Percentiles rank a stretch among this genome's conserved stretches.
These are phyloP conservation scores for Diplosphaera chodatii DNA, from an alignment of 139 green algal genomes.

Conservation along the genomic window DNA sequence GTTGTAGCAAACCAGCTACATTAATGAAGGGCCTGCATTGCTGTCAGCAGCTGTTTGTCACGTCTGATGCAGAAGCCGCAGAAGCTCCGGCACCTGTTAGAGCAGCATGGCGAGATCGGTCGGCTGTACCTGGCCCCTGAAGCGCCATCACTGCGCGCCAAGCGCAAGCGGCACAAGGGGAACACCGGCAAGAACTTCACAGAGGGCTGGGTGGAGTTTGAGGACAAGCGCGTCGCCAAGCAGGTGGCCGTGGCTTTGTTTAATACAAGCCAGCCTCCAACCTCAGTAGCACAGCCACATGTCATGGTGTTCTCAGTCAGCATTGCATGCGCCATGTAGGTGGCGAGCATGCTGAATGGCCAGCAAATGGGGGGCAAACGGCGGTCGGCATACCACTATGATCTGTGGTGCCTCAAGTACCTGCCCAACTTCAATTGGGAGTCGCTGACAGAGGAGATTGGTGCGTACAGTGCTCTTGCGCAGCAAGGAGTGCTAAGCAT, in stretches of 20 bases:
- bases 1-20: neutral
- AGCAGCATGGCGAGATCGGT: slow-evolving; percentile 61
- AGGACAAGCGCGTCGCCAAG: slow-evolving; percentile 86
- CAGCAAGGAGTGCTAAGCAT: neutral
- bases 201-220: slow-evolving; percentile 97
- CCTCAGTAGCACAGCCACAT: too few relatives aligned
- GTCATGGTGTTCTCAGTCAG: too few relatives aligned
- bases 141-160: slow-evolving; percentile 5
- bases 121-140: slow-evolving; percentile 87
- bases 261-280: too few relatives aligned
- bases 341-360: slow-evolving; percentile 60
- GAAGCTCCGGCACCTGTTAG: slow-evolving; percentile 85
- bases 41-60: neutral
- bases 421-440: slow-evolving; percentile 95
- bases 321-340: neutral
- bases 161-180: slow-evolving; percentile 46
- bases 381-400: slow-evolving; percentile 76
- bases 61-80: slow-evolving; percentile 66
- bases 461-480: slow-evolving; percentile 12
- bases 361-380: slow-evolving; percentile 78
- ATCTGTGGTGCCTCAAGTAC: slow-evolving; percentile 95
- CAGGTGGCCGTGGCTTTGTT: slow-evolving; percentile 21
- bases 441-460: slow-evolving; percentile 91
- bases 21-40: neutral
- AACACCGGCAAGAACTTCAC: slow-evolving; percentile 90